Evolutionary conservation across 805 yeast genomes (phyloP).

Genomic region (Spathaspora hagerdaliae): DNA sequence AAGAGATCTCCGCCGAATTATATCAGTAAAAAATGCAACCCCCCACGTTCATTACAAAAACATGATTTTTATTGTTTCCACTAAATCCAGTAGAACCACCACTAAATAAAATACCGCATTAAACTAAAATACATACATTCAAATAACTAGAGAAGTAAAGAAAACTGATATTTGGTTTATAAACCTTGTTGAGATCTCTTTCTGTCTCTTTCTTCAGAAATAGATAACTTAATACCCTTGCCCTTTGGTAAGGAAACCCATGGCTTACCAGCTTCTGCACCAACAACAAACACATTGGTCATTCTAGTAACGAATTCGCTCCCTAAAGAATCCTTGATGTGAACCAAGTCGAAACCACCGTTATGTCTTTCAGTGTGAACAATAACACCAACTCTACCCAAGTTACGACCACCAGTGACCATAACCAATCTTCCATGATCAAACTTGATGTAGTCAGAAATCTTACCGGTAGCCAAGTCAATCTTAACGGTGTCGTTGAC

Average conservation of each 20-base stretch:
- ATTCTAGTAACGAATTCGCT: conserved; percentile 41
- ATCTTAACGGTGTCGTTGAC: conserved; percentile 97
- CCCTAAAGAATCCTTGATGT: conserved; percentile 38
- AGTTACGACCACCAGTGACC: conserved; percentile 43
- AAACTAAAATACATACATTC: background rate
- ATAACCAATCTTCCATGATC: conserved; percentile 39
- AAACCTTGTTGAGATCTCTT: conserved; percentile 32
- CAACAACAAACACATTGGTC: conserved; percentile 36
- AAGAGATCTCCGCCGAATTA: no score
- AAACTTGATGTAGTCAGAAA: conserved; percentile 46
- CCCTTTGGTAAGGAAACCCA: conserved; percentile 40
- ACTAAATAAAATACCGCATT: background rate
- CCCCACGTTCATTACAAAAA: no score
- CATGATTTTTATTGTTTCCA: no score
- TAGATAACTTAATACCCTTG: conserved; percentile 40
- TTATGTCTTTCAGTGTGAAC: conserved; percentile 40
- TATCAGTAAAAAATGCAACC: no score
- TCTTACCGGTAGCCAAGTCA: conserved; percentile 94
- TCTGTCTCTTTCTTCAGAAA: conserved; percentile 42
- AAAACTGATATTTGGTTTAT: background rate
- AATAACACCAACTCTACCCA: conserved; percentile 41
- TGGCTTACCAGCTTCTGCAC: conserved; percentile 39
- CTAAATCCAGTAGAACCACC: background rate
- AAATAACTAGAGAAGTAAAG: background rate
- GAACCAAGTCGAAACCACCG: conserved; percentile 41